Base-by-base conservation (phyloP, 176 grass and related monocot species). In the Phragmites australis region DNA sequence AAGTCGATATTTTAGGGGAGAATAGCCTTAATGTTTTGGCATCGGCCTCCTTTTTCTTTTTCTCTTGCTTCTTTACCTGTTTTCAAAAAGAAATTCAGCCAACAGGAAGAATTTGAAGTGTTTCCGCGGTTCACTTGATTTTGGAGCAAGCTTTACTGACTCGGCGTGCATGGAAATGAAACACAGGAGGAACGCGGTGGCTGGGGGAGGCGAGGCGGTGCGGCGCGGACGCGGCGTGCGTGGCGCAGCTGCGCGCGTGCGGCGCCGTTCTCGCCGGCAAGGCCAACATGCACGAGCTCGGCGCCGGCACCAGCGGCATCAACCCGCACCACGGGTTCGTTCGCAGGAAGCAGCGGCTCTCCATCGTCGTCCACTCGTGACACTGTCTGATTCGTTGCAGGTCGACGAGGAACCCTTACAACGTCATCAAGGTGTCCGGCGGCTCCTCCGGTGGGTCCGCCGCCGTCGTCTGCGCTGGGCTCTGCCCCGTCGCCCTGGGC, bases 251-350 rank as follows among this genome's bases (percentile, higher is more conserved):
- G 86, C 89, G 92, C 10, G 77, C 84, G 45, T 98, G 95, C 89
- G 95, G 92, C 42, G 92, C 81, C 18, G 76, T 98, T 8, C 25
- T 98, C 43, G 84, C 93, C 17, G 90, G 92, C 12, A 98, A 98
- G 68, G 85, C 92, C 56, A 97, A 90, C 82, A 95, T 99, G 96
- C 96, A 99, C 73, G 96, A 99, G 85, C 92, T 99, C 22, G 96
- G 96, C 15, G 92, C 96, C 1, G 87, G 87, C 3, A 71, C 55
- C 54, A 89, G 82, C 64, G 82, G 87, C 77, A 81, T 85, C 87
- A 89, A 89, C 77, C 82, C 82, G 0, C 87, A 89, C 82, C 77
- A 89, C 79, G 92, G 93, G 3, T 21, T 90, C 26, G n/a, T n/a
- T n/a, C n/a, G n/a, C n/a, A n/a, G n/a, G n/a, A n/a, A n/a, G n/a